Conservation (phyloP, 768 basidiomycete species). For the Suillus decipiens region DNA sequence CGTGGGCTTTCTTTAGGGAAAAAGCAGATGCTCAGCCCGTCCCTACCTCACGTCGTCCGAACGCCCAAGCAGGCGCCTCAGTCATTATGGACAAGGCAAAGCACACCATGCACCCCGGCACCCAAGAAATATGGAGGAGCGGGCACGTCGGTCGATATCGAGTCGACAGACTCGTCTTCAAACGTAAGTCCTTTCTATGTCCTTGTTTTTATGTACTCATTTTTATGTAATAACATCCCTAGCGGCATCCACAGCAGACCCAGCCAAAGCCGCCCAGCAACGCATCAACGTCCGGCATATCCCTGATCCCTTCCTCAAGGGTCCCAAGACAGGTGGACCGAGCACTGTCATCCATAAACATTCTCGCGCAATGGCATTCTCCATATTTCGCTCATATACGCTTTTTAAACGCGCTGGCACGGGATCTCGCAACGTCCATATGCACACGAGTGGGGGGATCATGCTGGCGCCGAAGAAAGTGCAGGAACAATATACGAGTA, state of each 20-base stretch:
- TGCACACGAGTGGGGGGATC: constrained; percentile 42
- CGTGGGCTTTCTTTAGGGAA: constrained; percentile 65
- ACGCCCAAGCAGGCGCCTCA: constrained; percentile 17
- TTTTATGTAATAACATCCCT: constrained; percentile 7
- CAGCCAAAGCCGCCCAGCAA: constrained; percentile 63
- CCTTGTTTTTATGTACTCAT: neutral
- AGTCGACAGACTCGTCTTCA: constrained; percentile 48
- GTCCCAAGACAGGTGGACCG: constrained; percentile 53
- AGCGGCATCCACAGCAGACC: constrained; percentile 43
- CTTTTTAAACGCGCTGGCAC: constrained; percentile 21
- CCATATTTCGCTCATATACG: constrained; percentile 66
- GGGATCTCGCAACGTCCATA: constrained; percentile 20
- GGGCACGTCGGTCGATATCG: constrained; percentile 63
- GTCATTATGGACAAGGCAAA: constrained; percentile 16
- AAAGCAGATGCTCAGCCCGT: constrained; percentile 36
- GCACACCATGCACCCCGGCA: constrained; percentile 24
- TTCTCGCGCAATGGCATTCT: constrained; percentile 77
- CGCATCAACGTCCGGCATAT: constrained; percentile 64
- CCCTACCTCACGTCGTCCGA: constrained; percentile 23
- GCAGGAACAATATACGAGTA: constrained; percentile 79
- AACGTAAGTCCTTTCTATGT: constrained; percentile 29
- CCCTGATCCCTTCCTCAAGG: constrained; percentile 47
- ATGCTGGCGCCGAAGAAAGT: constrained; percentile 73
- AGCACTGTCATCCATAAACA: constrained; percentile 78
- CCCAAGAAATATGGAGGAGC: constrained; percentile 69